These are phyloP conservation scores for Lepidium africanum DNA, from an alignment of 345 rosid genomes.

Conservation along the genomic window DNA sequence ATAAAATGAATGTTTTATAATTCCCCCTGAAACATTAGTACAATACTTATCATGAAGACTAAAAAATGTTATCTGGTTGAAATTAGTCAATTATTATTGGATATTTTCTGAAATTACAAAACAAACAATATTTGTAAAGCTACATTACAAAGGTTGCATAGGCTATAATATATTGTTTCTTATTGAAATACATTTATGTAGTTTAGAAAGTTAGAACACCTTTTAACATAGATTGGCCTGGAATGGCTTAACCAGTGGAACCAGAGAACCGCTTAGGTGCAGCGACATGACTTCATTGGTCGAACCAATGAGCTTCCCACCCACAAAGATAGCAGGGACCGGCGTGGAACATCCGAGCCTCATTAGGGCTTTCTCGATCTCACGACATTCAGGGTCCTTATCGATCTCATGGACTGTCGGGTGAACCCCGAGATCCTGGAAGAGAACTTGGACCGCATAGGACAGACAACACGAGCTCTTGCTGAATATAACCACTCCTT, in stretches of 20 bases:
- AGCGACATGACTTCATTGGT: constrained; percentile 80
- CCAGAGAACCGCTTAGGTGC: constrained; percentile 58
- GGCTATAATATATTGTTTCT: constrained; percentile 1
- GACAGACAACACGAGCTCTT: constrained; percentile 76
- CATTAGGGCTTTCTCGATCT: constrained; percentile 65
- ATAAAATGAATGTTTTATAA: background rate
- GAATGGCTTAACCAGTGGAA: constrained; percentile 52
- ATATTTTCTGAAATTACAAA: constrained; percentile 3
- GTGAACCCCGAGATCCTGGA: constrained; percentile 59
- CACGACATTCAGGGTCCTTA: constrained; percentile 65
- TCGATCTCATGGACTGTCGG: constrained; percentile 58
- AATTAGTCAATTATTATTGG: constrained; percentile 9
- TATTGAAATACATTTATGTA: constrained; percentile 5
- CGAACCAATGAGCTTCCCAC: constrained; percentile 60
- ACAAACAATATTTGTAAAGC: constrained; percentile 8
- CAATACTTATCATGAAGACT: background rate
- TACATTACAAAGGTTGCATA: constrained; percentile 22
- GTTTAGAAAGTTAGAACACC: constrained; percentile 6
- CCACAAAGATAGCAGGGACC: constrained; percentile 68
- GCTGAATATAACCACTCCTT: constrained; percentile 73
- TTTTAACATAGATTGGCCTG: constrained; percentile 33
- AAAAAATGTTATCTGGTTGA: background rate
- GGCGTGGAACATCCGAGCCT: constrained; percentile 65
- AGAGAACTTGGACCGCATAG: constrained; percentile 62
- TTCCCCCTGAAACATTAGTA: background rate